Base-by-base conservation (phyloP, 352 stramenopile genomes). In the Globisporangium apiculatum region DNA sequence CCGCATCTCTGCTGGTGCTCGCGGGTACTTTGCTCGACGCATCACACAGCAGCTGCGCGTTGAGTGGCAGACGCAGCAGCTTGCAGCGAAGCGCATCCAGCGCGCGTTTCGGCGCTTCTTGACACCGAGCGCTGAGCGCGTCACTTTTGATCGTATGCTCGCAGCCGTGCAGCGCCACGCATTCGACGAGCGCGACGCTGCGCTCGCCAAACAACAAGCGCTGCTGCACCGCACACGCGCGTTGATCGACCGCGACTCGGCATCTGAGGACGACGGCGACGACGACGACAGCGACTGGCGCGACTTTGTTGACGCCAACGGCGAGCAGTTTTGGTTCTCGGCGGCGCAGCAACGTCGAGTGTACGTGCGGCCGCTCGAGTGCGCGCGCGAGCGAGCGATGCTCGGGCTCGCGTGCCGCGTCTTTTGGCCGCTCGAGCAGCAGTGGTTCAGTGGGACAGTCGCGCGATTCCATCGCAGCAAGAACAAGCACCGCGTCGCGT, bases 271-370 rank as follows among this genome's bases (percentile, higher is more conserved):
- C 0, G 80, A 90, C 43, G 88, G 75, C 47, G 83, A 94, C 40
- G 80, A 90, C 48, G 87, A 75, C 47, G 83, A 94, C 37, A 77
- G 91, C 43, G 83, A 91, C 66, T 94, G 83, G 83, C 64, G 66
- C 11, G 81, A 88, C 36, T 87, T 89, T 40, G 55, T 75, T 48
- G 79, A 89, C 50, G 74, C 86, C 15, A 67, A 72, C 18, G 79
- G 75, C 5, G 74, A 83, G 47, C 69, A 75, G 51, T 91, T 90
- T 51, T 94, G 80, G 78, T 94, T 91, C 65, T 94, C 83, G 8
- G 77, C 83, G 7, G 91, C 79, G 12, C 69, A 75, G 4, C 83
- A 88, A 50, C 57, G 70, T 42, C 75, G 79, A 0, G 60, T 71
- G 11, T 84, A 85, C 57, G 66, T 91, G 14, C 73, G 83, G 12